Evolutionary conservation across 768 basidiomycete genomes (phyloP).

Genomic region (Chalciporus sphaerocephalus): DNA sequence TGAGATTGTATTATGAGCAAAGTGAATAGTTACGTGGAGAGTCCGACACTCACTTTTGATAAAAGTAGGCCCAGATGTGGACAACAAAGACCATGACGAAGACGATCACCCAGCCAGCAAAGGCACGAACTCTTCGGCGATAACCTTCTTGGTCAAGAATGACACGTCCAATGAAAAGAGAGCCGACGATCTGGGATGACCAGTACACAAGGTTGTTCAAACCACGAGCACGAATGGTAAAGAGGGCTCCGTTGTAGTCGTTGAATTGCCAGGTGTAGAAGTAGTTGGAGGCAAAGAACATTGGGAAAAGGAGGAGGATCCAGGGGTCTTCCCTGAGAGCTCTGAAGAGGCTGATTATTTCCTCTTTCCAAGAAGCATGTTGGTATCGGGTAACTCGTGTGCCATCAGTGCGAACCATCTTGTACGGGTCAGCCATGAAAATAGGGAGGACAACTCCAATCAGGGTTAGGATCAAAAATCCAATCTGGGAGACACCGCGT

Average conservation of each 20-base stretch:
- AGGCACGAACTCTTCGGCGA: constrained; percentile 65
- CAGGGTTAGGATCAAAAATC: constrained; percentile 66
- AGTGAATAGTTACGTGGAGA: not conserved
- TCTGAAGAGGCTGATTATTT: constrained; percentile 63
- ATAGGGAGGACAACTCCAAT: constrained; percentile 63
- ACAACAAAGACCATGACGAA: constrained; percentile 62
- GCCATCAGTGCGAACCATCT: constrained; percentile 74
- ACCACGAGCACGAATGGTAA: constrained; percentile 75
- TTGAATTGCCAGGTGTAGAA: constrained; percentile 89
- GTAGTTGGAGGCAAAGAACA: constrained; percentile 83
- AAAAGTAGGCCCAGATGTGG: constrained; percentile 76
- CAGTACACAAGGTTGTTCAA: constrained; percentile 80
- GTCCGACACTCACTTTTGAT: constrained; percentile 51
- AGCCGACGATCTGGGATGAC: constrained; percentile 73
- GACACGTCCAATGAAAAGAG: constrained; percentile 59
- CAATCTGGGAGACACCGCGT: constrained; percentile 46
- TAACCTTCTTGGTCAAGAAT: constrained; percentile 58
- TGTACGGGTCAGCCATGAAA: constrained; percentile 65
- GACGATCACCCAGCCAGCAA: constrained; percentile 63
- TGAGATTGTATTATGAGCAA: not conserved
- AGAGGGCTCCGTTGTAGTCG: constrained; percentile 71
- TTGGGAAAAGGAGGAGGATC: constrained; percentile 75
- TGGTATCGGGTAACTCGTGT: constrained; percentile 54
- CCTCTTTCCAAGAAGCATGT: constrained; percentile 74
- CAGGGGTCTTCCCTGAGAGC: constrained; percentile 66